Conservation (phyloP, 805 yeast genomes). For the Lipomyces yamanashiensis region DNA sequence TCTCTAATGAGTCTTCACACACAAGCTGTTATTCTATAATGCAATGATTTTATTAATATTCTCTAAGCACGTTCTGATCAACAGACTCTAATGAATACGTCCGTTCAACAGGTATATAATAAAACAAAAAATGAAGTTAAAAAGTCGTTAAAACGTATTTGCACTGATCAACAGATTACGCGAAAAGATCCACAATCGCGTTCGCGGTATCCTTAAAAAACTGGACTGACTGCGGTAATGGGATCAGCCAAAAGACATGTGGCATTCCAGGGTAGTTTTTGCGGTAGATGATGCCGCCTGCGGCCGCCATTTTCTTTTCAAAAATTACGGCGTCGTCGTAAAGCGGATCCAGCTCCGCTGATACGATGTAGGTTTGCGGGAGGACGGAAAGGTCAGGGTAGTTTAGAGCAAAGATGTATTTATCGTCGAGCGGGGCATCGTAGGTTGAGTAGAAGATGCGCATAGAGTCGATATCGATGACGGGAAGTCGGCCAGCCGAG, state of each 20-base stretch:
- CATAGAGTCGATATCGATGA: slow-evolving; percentile 18
- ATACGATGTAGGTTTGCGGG: slow-evolving; percentile 7
- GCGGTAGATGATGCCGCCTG: background rate
- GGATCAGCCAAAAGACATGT: slow-evolving; percentile 23
- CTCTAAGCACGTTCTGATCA: too few species aligned
- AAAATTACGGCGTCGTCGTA: slow-evolving; percentile 8
- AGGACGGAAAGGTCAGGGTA: slow-evolving; percentile 13
- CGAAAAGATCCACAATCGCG: too few species aligned
- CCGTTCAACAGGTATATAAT: too few species aligned
- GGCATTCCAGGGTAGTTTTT: slow-evolving; percentile 10
- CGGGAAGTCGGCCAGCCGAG: slow-evolving; percentile 12
- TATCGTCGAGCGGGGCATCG: slow-evolving; percentile 17
- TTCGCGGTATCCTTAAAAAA: slow-evolving; percentile 19
- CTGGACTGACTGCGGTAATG: slow-evolving; percentile 11
- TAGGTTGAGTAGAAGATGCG: slow-evolving; percentile 13
- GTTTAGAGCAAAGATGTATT: slow-evolving; percentile 11
- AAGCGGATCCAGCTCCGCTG: slow-evolving; percentile 22
- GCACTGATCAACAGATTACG: too few species aligned
- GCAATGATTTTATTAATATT: too few species aligned
- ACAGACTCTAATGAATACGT: too few species aligned
- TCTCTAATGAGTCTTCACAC: too few species aligned
- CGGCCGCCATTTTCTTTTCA: slow-evolving; percentile 1
- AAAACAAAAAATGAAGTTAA: too few species aligned
- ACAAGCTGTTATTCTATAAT: too few species aligned
- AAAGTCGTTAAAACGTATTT: too few species aligned